Conservation (phyloP, 176 grass and related monocot genomes). For the Oryza meyeriana region DNA sequence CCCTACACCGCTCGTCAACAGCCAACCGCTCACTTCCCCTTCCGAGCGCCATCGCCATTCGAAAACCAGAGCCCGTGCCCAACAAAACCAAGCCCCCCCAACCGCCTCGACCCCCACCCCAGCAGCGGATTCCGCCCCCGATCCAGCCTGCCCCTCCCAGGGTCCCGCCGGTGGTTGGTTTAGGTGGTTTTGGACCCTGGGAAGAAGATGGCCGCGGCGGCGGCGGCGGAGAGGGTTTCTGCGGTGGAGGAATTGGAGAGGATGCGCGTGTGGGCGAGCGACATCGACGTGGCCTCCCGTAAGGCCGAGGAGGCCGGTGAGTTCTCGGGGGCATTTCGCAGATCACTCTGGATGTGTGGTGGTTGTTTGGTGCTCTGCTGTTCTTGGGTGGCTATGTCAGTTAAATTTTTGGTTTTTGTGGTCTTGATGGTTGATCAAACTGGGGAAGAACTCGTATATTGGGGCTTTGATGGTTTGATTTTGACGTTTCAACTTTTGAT, state of each 20-base stretch:
- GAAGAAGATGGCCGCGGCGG: background rate
- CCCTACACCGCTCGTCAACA: slow-evolving; percentile 18
- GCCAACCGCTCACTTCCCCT: slow-evolving; percentile 45
- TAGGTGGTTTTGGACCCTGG: background rate
- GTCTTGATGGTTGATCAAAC: background rate
- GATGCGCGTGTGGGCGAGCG: slow-evolving; percentile 1
- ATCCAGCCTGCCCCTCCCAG: background rate
- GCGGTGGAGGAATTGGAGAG: slow-evolving; percentile 4
- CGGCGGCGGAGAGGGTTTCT: background rate
- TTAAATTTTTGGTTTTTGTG: background rate
- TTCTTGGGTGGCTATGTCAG: background rate
- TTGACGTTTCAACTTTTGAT: background rate
- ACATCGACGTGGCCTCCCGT: slow-evolving; percentile 40
- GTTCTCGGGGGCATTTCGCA: slow-evolving; percentile 1
- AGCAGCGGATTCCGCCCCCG: background rate
- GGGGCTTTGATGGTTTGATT: background rate
- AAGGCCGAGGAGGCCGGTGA: slow-evolving; percentile 64
- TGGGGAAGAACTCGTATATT: background rate
- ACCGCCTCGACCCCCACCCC: background rate
- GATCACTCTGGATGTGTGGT: slow-evolving; percentile 15
- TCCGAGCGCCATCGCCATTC: slow-evolving; percentile 48
- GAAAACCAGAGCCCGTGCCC: slow-evolving; percentile 31
- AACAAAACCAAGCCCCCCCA: slow-evolving; percentile 12
- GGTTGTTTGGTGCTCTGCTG: background rate
- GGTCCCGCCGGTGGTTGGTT: background rate